phyloP scores from a whole-genome alignment of 352 stramenopile genomes.

The Phytopythium montanum region DNA sequence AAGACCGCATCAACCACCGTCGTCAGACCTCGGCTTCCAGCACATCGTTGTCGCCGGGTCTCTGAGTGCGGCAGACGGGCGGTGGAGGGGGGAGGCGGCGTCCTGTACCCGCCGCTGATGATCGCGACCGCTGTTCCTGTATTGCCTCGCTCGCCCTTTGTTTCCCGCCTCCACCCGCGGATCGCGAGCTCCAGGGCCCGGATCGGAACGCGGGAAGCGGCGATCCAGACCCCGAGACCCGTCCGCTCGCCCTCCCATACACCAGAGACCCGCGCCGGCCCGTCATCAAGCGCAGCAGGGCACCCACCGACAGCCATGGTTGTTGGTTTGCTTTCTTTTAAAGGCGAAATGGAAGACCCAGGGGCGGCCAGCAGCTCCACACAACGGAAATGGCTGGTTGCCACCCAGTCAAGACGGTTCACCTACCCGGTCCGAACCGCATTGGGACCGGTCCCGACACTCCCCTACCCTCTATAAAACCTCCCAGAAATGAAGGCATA shows the following conservation, averaged over 20 bases:
- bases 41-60: not conserved
- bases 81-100: not conserved
- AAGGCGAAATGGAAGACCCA: conserved; percentile 78
- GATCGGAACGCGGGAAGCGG: not conserved
- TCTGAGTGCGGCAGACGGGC: not conserved
- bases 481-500: too few species aligned
- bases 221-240: not conserved
- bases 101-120: not conserved
- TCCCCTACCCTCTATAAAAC: conserved; percentile 10
- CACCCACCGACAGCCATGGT: conserved; percentile 86
- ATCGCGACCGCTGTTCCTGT: not conserved
- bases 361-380: conserved; percentile 11
- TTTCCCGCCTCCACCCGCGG: not conserved
- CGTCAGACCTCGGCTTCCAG: not conserved
- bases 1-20: conserved; percentile 3
- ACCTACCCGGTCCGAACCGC: conserved; percentile 8
- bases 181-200: not conserved
- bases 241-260: not conserved
- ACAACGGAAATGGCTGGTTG: conserved; percentile 54
- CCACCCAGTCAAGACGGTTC: conserved; percentile 20
- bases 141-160: not conserved
- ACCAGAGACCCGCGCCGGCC: not conserved
- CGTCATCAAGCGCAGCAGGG: not conserved
- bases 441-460: conserved; percentile 16
- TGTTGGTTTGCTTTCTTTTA: conserved; percentile 80